Evolutionary conservation across 2,329 filamentous ascomycete species (phyloP), one percentile per base, ranked within the genome.

Genomic region (Sporothrix protearum): DNA sequence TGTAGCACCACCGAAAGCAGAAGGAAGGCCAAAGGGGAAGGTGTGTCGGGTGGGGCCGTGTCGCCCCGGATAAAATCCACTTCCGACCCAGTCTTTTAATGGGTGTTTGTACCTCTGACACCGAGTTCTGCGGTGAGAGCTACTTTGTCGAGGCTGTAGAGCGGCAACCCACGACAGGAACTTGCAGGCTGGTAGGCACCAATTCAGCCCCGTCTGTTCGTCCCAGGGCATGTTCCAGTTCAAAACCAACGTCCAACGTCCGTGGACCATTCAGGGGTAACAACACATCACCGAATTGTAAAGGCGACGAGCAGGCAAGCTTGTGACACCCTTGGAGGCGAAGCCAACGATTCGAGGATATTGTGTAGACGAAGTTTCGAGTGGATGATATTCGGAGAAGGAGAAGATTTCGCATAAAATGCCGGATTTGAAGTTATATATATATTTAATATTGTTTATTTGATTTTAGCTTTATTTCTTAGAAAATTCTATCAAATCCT

Each of bases 51-150:
- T 67, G 64, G 64, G 64, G 45, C 64, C 64, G 45, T 36, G 3
- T 66, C 7, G 64, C 45, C 25, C 42, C 64, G 45, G 64, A 67
- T 67, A 51, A 67, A 67, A 53, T 39, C 64, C 45, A 67, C 64
- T 36, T 67, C 42, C 64, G 64, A 67, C 64, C 64, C 45, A 67
- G 42, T 33, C 14, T 10, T 67, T 67, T 67, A 16, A 19, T 9
- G 28, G 12, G 7, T 2, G 1, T 39, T 22, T 51, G 59, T 64
- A 64, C 59, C 59, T 64, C 3, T 3, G 4, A 3, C 22, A 45
- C 59, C 12, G 12, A 64, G 7, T 8, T 28, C 19, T 45, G 59
- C 59, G 36, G 36, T 64, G 22, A 22, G 36, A 1, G 19, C 10
- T 64, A 64, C 59, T 28, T 45, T 7, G 4, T 64, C 55, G 22